Percentiles rank a stretch among this genome's conserved stretches.
Conservation (phyloP, 2,329 filamentous ascomycete genomes). For the Emydomyces testavorans region DNA sequence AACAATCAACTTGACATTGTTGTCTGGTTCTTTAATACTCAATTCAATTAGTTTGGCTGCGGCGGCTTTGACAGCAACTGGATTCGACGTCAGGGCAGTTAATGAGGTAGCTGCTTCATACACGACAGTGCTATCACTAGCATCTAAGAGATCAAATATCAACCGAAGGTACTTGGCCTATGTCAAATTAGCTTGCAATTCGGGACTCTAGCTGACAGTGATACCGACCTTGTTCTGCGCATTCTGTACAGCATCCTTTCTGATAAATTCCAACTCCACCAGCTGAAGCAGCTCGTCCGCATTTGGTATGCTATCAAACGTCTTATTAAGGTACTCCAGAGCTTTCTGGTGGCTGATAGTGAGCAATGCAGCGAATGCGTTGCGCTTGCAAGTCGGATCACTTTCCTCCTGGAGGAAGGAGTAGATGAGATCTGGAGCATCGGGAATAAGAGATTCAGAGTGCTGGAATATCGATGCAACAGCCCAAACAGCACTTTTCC, state of each 20-base stretch:
- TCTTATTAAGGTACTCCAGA: conserved; percentile 70
- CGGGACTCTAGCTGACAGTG: not conserved
- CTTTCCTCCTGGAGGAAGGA: conserved; percentile 82
- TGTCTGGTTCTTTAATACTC: conserved; percentile 93
- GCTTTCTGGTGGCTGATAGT: conserved; percentile 91
- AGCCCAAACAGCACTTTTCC: conserved; percentile 95
- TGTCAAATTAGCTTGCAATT: conserved; percentile 11
- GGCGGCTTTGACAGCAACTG: conserved; percentile 92
- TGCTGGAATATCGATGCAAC: conserved; percentile 86
- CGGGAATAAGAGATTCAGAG: conserved; percentile 82
- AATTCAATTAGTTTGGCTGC: conserved; percentile 94
- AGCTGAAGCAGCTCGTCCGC: conserved; percentile 88
- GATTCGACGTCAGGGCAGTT: conserved; percentile 87
- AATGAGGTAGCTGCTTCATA: conserved; percentile 95
- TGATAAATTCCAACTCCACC: conserved; percentile 91
- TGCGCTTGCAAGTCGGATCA: conserved; percentile 93
- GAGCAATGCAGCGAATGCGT: conserved; percentile 84
- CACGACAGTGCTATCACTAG: conserved; percentile 82
- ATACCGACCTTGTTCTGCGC: conserved; percentile 71
- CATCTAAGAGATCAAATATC: conserved; percentile 93
- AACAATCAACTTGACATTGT: conserved; percentile 98
- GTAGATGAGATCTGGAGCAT: conserved; percentile 83
- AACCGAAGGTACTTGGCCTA: conserved; percentile 80
- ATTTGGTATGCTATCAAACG: conserved; percentile 88
- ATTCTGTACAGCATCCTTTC: conserved; percentile 93